Evolutionary conservation across 129 eudicot genomes (phyloP).

Genomic region (Pulicaria dysenterica): DNA sequence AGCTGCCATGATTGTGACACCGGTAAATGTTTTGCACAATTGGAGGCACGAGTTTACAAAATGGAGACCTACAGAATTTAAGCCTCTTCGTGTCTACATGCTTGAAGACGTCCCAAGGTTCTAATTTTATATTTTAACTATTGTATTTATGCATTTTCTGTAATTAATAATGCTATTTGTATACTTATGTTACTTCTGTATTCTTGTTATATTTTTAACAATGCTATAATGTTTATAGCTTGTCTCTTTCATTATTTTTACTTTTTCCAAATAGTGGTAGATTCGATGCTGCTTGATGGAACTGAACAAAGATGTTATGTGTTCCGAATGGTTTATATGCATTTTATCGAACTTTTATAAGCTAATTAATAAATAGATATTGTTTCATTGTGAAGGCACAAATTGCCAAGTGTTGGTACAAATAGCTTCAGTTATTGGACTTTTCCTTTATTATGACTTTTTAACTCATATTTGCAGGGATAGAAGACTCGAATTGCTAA

Average conservation of each 20-base stretch:
- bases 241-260: neutral
- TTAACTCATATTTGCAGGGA: conserved; percentile 50
- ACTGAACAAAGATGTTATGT: too few relatives aligned
- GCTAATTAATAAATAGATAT: neutral
- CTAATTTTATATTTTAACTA: conserved; percentile 5
- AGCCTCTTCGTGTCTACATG: conserved; percentile 87
- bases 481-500: conserved; percentile 68
- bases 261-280: too few relatives aligned
- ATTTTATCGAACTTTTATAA: neutral
- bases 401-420: neutral
- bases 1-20: conserved; percentile 86
- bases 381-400: neutral
- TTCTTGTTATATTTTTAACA: neutral
- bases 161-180: neutral
- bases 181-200: neutral
- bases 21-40: conserved; percentile 94
- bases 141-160: conserved; percentile 1
- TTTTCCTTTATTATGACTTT: neutral
- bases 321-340: too few relatives aligned
- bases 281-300: too few relatives aligned
- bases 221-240: neutral
- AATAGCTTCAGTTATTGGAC: neutral
- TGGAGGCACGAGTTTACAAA: conserved; percentile 89
- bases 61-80: conserved; percentile 87
- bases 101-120: conserved; percentile 92